Evolutionary conservation across 139 green algal genomes (phyloP).

Genomic region (Asterochloris sp.): DNA sequence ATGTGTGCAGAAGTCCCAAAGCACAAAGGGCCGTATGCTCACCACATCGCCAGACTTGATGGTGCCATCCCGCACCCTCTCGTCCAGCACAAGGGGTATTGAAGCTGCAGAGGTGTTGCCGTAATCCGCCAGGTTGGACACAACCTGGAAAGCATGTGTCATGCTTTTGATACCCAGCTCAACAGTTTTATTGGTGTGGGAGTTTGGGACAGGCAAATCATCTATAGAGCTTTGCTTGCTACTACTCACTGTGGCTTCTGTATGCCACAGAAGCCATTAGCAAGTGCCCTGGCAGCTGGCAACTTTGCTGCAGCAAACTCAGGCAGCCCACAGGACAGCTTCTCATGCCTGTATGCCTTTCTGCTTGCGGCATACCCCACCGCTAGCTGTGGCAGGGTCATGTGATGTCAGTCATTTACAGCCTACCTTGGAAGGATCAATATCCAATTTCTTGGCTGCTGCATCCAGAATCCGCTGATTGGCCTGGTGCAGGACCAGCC

Average conservation of each 20-base stretch:
- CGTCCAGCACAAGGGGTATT: conserved; percentile 93
- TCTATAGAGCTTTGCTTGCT: conserved; percentile 49
- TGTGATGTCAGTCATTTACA: no score
- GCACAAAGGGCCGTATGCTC: background rate
- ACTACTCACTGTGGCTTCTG: conserved; percentile 19
- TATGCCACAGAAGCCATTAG: no score
- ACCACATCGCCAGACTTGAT: conserved; percentile 66
- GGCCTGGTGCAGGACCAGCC: conserved; percentile 93
- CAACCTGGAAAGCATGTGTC: conserved; percentile 35
- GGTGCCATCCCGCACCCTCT: conserved; percentile 78
- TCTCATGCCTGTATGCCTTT: no score
- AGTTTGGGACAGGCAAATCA: background rate
- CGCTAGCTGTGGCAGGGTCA: no score
- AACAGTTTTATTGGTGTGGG: background rate
- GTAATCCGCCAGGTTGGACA: conserved; percentile 87
- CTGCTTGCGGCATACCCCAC: no score
- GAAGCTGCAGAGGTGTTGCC: conserved; percentile 96
- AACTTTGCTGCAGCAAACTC: no score
- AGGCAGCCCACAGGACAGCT: no score
- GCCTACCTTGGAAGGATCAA: conserved; percentile 31
- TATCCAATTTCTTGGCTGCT: conserved; percentile 75
- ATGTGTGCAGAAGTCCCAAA: background rate
- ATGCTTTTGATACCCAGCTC: background rate
- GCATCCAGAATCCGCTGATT: conserved; percentile 96
- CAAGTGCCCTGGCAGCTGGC: no score